phyloP scores from a whole-genome alignment of 2,329 filamentous ascomycete genomes.

The Metarhizium anisopliae region DNA sequence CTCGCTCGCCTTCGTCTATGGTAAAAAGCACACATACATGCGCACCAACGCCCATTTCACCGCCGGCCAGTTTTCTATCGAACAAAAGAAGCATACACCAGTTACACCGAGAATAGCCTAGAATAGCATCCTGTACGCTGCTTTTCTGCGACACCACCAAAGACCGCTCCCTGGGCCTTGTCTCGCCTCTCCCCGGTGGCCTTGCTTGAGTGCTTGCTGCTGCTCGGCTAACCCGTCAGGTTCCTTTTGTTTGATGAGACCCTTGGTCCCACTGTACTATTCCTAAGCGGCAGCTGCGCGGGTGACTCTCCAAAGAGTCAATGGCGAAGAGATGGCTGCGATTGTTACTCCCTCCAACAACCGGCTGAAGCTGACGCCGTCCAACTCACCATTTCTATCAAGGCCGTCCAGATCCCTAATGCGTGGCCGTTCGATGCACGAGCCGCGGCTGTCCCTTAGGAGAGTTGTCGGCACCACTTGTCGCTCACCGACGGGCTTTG shows the following conservation, averaged over 20 bases:
- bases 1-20: background rate
- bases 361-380: slow-evolving; percentile 63
- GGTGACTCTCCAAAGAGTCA: slow-evolving; percentile 20
- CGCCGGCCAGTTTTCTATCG: background rate
- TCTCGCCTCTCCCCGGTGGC: background rate
- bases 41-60: background rate
- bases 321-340: slow-evolving; percentile 50
- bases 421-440: slow-evolving; percentile 37
- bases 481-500: slow-evolving; percentile 75
- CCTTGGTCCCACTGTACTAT: background rate
- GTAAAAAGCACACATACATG: background rate
- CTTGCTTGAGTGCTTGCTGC: background rate
- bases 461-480: slow-evolving; percentile 90
- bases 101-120: background rate
- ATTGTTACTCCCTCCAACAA: slow-evolving; percentile 41
- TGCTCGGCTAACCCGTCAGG: background rate
- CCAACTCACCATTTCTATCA: slow-evolving; percentile 62
- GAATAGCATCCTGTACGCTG: background rate
- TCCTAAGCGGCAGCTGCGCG: background rate
- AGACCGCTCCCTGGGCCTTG: background rate
- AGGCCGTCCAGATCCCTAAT: slow-evolving; percentile 56
- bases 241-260: background rate
- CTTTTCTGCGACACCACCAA: background rate
- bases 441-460: slow-evolving; percentile 61
- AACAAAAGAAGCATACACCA: background rate